Evolutionary conservation across 179 eudicot genomes (phyloP).

Genomic region (Beta lomatogona): DNA sequence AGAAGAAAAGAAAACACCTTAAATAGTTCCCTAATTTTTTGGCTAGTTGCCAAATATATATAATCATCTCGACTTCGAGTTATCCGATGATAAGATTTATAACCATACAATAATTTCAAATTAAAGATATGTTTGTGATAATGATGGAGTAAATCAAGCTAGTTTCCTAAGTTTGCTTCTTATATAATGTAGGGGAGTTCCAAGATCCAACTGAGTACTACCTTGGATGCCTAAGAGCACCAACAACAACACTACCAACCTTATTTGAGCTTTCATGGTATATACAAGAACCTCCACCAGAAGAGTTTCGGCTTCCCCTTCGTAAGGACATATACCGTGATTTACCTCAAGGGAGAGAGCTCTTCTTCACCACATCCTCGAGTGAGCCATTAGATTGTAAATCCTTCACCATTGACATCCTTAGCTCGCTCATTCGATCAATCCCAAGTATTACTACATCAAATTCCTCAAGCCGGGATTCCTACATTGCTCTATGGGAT

Average conservation of each 20-base stretch:
- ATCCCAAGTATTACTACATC: constrained; percentile 44
- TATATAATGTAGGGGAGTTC: constrained; percentile 42
- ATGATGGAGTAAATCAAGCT: neutral
- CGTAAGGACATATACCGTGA: constrained; percentile 64
- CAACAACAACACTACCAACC: constrained; percentile 58
- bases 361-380: constrained; percentile 55
- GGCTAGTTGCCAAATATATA: no score
- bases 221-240: constrained; percentile 56
- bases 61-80: no score
- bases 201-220: constrained; percentile 79
- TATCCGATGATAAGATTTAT: no score
- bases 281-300: constrained; percentile 73
- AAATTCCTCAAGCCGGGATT: constrained; percentile 51
- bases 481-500: constrained; percentile 78
- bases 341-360: constrained; percentile 71
- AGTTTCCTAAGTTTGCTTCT: neutral
- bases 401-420: constrained; percentile 53
- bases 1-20: no score
- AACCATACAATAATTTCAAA: neutral
- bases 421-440: constrained; percentile 57
- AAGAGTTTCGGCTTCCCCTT: constrained; percentile 64
- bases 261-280: constrained; percentile 74
- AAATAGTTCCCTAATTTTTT: no score
- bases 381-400: constrained; percentile 57
- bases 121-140: neutral